phyloP scores from a whole-genome alignment of 345 rosid genomes.

The Schrenkiella parvula region DNA sequence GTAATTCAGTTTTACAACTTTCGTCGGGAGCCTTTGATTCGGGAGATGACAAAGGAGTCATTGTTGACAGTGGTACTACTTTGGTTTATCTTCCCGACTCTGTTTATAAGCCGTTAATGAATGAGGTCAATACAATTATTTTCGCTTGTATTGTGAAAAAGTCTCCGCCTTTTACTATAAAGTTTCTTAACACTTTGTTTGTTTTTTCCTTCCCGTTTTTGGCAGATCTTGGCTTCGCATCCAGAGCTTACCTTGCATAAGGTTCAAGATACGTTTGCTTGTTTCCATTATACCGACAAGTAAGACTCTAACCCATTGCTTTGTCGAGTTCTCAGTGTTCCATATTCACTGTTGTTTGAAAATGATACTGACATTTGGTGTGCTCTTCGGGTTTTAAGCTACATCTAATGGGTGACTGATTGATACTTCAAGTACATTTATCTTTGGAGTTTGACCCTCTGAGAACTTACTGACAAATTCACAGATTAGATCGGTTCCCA shows the following conservation, averaged over 20 bases:
- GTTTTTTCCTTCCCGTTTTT: neutral
- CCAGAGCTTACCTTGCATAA: slow-evolving; percentile 48
- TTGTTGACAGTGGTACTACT: slow-evolving; percentile 93
- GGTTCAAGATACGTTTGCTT: slow-evolving; percentile 58
- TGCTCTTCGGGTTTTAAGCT: neutral
- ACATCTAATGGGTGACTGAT: neutral
- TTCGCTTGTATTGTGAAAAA: neutral
- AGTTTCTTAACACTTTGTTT: neutral
- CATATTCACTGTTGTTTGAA: neutral
- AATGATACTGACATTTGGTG: neutral
- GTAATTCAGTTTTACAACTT: slow-evolving; percentile 43
- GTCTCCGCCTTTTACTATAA: neutral
- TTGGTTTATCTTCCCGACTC: slow-evolving; percentile 71
- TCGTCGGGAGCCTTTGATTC: slow-evolving; percentile 47
- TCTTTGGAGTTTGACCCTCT: neutral
- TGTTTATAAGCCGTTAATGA: slow-evolving; percentile 52
- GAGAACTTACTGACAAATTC: slow-evolving; percentile 5
- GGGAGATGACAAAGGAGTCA: slow-evolving; percentile 58
- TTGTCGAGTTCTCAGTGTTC: neutral
- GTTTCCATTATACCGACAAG: slow-evolving; percentile 54
- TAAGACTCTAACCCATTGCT: slow-evolving; percentile 35
- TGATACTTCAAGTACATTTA: neutral
- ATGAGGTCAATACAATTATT: slow-evolving; percentile 36
- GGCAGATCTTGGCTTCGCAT: slow-evolving; percentile 50
- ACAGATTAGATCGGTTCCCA: slow-evolving; percentile 82